Base-by-base conservation (phyloP, 257 asterid genomes). In the Jacaranda copaia region DNA sequence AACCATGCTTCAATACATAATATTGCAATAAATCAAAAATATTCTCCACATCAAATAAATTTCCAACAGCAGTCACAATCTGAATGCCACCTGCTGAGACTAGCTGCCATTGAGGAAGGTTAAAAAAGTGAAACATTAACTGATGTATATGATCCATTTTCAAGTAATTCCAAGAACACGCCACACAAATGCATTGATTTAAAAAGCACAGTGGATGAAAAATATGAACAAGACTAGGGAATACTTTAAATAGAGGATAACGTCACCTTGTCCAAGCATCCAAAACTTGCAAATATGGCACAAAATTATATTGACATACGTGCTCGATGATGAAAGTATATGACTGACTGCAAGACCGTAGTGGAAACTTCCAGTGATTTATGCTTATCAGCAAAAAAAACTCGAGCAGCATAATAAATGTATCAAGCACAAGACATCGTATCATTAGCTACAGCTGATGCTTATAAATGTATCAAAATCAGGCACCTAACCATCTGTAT, bases 351-450 rank as follows among this genome's bases (percentile, higher is more conserved):
- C 13, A 63, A 42, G 38, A 58, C 51, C 32, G 78, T 51, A n/a
- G 68, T 4, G 16, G 65, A 43, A 38, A 48, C 14, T 55, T 58
- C 57, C 79, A 51, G 36, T 40, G 10, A 25, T 74, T 80, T 18
- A 63, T 52, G 49, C 25, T 18, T 12, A 62, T 19, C 51, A 19
- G 58, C 67, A 49, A 46, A 59, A 60, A 64, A 67, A 49, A 68
- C 63, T 79, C 67, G 6, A 36, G 16, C 7, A 53, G 69, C 61
- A 51, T 59, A 62, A 45, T 11, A 65, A 32, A 69, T 48, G 25
- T 20, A 72, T 53, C 61, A 49, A 73, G 38, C 57, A 73, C 16
- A 66, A 18, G 74, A 55, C 20, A 78, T 64, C 76, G 70, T 58
- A 46, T 16, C 57, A 58, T 78, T 32, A 71, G 45, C 61, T 52